Evolutionary conservation across 495 filamentous ascomycete species (phyloP).

Genomic region (Geoglossum glabrum): DNA sequence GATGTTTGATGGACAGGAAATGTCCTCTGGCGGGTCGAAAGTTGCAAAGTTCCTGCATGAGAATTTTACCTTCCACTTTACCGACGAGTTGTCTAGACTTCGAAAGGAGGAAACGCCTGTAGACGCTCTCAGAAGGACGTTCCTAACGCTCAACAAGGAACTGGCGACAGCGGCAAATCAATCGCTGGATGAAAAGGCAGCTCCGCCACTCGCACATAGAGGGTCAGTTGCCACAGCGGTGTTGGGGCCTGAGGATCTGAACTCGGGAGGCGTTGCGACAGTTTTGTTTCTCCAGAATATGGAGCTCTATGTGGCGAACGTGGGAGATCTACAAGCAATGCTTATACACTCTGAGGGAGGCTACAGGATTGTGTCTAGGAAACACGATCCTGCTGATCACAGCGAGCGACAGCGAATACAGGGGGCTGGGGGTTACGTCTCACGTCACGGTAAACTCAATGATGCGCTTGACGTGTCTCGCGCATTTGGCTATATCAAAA

Average conservation of each 20-base stretch:
- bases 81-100: conserved; percentile 55
- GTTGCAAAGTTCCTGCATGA: conserved; percentile 94
- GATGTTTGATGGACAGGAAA: conserved; percentile 80
- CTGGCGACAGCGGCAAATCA: conserved; percentile 73
- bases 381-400: conserved; percentile 77
- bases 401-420: conserved; percentile 74
- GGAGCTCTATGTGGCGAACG: conserved; percentile 85
- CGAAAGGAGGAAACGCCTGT: conserved; percentile 42
- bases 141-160: conserved; percentile 81
- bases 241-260: conserved; percentile 69
- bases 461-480: conserved; percentile 79
- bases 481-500: conserved; percentile 81
- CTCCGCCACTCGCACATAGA: conserved; percentile 35
- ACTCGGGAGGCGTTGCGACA: conserved; percentile 78
- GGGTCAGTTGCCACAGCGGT: conserved; percentile 48
- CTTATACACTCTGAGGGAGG: conserved; percentile 74
- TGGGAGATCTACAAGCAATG: conserved; percentile 87
- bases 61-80: conserved; percentile 70
- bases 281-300: conserved; percentile 74
- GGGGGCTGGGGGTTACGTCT: conserved; percentile 87
- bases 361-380: conserved; percentile 60
- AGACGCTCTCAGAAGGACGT: conserved; percentile 72
- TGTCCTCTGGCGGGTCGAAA: conserved; percentile 74
- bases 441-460: conserved; percentile 80
- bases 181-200: conserved; percentile 49